Conservation (phyloP, 2,329 filamentous ascomycete species). For the Exophiala aquamarina region DNA sequence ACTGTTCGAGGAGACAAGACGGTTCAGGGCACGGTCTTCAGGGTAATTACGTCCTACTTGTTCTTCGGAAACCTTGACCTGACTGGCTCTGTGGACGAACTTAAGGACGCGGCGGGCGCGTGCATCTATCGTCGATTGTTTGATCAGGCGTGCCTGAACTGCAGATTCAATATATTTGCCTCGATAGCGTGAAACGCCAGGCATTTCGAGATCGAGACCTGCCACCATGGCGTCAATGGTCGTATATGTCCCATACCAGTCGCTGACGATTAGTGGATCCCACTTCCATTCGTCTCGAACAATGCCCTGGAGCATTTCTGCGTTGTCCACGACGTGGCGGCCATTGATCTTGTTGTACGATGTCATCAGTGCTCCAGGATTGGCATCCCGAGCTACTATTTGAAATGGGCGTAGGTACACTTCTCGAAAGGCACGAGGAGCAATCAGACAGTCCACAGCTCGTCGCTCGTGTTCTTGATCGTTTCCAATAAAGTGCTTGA, state of each 20-base stretch:
- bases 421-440: slow-evolving; percentile 58
- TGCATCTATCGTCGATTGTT: slow-evolving; percentile 59
- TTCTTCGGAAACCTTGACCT: slow-evolving; percentile 19
- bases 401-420: slow-evolving; percentile 64
- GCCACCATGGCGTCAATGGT: slow-evolving; percentile 43
- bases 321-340: slow-evolving; percentile 39
- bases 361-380: slow-evolving; percentile 57
- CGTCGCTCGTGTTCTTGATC: slow-evolving; percentile 45
- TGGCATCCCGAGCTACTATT: slow-evolving; percentile 55
- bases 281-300: slow-evolving; percentile 46
- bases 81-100: slow-evolving; percentile 30
- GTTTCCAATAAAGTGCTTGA: slow-evolving; percentile 62
- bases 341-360: slow-evolving; percentile 59
- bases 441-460: slow-evolving; percentile 41
- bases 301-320: slow-evolving; percentile 40
- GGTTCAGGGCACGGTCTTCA: slow-evolving; percentile 57
- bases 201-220: slow-evolving; percentile 48
- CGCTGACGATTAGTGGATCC: slow-evolving; percentile 45
- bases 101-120: slow-evolving; percentile 39
- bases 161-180: slow-evolving; percentile 28
- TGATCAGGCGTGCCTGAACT: slow-evolving; percentile 45
- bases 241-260: slow-evolving; percentile 46
- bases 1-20: slow-evolving; percentile 66
- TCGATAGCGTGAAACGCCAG: slow-evolving; percentile 41
- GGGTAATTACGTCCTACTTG: slow-evolving; percentile 48